Conservation (phyloP, 176 grass and related monocot genomes). For the Oryza meyeriana region DNA sequence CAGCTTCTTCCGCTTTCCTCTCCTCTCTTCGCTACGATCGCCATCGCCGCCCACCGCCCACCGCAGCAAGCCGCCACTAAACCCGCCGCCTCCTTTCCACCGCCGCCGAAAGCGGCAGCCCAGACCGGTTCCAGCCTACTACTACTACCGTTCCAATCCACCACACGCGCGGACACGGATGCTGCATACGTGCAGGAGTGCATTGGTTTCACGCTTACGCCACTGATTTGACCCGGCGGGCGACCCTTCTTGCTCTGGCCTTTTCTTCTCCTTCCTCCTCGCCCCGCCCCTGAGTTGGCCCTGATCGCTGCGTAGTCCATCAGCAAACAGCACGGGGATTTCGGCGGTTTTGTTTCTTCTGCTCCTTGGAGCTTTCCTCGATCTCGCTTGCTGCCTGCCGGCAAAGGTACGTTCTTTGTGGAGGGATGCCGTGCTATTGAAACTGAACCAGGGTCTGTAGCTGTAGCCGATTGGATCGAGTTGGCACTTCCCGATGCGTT, state of each 20-base stretch:
- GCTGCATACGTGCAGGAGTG: background rate
- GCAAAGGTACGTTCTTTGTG: slow-evolving; percentile 26
- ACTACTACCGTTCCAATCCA: background rate
- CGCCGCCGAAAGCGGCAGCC: slow-evolving; percentile 28
- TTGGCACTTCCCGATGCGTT: background rate
- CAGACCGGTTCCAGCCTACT: background rate
- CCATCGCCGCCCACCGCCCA: slow-evolving; percentile 25
- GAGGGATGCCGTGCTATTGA: background rate
- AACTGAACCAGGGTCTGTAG: background rate
- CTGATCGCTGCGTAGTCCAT: too few relatives aligned
- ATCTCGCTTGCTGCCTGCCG: slow-evolving; percentile 2
- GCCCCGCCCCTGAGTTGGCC: background rate
- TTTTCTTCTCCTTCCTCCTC: background rate
- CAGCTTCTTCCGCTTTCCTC: background rate
- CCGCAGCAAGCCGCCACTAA: slow-evolving; percentile 4
- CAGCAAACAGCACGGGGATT: background rate
- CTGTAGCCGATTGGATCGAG: background rate
- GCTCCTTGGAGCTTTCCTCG: slow-evolving; percentile 35
- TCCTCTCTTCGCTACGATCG: slow-evolving; percentile 4
- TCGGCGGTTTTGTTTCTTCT: slow-evolving; percentile 14
- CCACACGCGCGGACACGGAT: too few relatives aligned
- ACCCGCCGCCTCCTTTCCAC: background rate
- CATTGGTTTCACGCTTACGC: background rate
- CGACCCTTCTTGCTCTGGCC: background rate
- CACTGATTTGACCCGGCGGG: slow-evolving; percentile 29